Base-by-base conservation (phyloP, 2,329 filamentous ascomycete species). In the Hypoxylon sp. region DNA sequence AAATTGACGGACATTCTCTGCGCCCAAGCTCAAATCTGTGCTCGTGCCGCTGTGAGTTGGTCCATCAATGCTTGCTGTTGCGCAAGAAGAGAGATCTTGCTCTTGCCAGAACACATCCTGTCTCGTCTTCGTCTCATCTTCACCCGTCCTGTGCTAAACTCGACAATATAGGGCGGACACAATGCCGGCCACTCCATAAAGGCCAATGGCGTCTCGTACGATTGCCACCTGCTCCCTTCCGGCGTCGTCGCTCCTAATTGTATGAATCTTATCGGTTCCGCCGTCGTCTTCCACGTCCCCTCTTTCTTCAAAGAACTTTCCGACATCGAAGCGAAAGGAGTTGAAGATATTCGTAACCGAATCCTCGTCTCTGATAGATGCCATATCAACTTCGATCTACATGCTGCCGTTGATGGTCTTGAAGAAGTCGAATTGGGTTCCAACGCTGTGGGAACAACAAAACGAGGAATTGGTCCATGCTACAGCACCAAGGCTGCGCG, bases 401-500 rank as follows among this genome's bases (percentile, higher is more conserved):
- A 64, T 28, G 44, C 50, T 6, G 61, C 61, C n/a, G 61, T 64
- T n/a, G 55, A 64, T 30, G 61, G 61, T 2, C 42, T 64, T 3
- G 49, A 59, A 36, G 55, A 64, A 24, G 55, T 59, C 26, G 61
- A 60, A 54, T 32, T 54, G 36, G 36, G 36, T 2, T 7, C 36
- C 8, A 40, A 40, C 20, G 36, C 36, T 3, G 36, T 40, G 16
- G 51, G 51, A n/a, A 54, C 51, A 24, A 54, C 51, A 18, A 50
- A 66, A 49, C 56, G 65, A 59, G 68, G 70, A 24, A 71, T 70
- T 36, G 66, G 68, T 24, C 70, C 66, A 12, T 70, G 61, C 14
- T 71, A 87, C 32, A 67, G 86, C 80, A 83, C 83, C 54, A 90
- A 90, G 77, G 86, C 86, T 70, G 80, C 87, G 30, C 82, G 91